Conservation (phyloP, 148 eudicot species). For the Spergularia bocconei region DNA sequence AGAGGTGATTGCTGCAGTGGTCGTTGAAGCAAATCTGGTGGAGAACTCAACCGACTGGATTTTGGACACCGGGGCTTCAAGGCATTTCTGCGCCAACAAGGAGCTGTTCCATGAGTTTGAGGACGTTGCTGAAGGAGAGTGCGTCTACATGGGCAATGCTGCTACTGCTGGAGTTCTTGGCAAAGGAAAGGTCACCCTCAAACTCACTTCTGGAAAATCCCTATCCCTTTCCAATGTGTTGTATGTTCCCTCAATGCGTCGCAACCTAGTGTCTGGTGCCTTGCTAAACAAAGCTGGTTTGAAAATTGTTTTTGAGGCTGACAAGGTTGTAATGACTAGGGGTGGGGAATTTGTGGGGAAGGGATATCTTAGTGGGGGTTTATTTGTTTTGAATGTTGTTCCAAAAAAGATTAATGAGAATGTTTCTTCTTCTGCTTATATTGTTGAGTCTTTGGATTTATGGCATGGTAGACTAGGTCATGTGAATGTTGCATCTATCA, state of each 20-base stretch:
- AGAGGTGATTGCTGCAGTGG: neutral
- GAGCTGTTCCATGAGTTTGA: conserved; percentile 2
- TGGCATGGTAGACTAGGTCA: neutral
- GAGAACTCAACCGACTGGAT: neutral
- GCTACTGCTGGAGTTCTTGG: no score
- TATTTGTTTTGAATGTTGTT: neutral
- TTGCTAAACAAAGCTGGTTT: no score
- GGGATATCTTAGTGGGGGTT: no score
- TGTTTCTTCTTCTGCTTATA: conserved; percentile 2
- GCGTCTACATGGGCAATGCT: no score
- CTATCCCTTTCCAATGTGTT: neutral
- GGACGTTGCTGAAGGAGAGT: neutral
- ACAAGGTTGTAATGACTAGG: no score
- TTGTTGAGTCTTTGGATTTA: conserved; percentile 4
- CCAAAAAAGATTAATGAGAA: neutral
- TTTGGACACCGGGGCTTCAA: neutral
- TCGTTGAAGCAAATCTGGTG: neutral
- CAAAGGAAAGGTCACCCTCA: neutral
- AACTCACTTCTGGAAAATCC: neutral
- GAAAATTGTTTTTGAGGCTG: no score
- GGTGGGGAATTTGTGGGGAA: no score
- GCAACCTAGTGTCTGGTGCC: no score
- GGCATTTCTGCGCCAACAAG: neutral
- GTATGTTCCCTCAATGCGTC: no score
- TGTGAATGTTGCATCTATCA: neutral